These are phyloP conservation scores for Pestalotiopsis fici DNA, from an alignment of 2,329 filamentous ascomycete genomes.

Conservation along the genomic window DNA sequence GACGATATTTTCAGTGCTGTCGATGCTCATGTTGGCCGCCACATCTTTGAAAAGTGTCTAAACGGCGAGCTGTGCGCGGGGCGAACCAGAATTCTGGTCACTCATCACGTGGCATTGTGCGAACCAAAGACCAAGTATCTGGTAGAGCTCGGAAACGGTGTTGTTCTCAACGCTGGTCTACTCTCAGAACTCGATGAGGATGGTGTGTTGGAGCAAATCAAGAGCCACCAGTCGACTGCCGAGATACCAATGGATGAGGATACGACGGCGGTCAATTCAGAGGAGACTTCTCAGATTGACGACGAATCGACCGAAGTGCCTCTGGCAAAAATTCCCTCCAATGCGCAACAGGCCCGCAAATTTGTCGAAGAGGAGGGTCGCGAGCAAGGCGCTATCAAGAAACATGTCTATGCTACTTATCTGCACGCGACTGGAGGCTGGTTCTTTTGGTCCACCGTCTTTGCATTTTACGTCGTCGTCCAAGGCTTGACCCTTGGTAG, in stretches of 20 bases:
- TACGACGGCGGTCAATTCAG: slow-evolving; percentile 56
- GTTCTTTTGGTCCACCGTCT: slow-evolving; percentile 57
- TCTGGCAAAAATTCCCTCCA: slow-evolving; percentile 51
- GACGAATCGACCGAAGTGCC: slow-evolving; percentile 38
- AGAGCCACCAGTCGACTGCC: slow-evolving; percentile 48
- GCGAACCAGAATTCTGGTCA: slow-evolving; percentile 77
- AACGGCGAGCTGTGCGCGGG: slow-evolving; percentile 69
- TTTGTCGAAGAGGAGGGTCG: slow-evolving; percentile 77
- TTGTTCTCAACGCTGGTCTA: slow-evolving; percentile 63
- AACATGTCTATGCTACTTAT: slow-evolving; percentile 68
- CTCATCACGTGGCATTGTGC: slow-evolving; percentile 75
- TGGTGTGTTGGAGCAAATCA: slow-evolving; percentile 57
- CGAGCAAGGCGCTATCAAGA: slow-evolving; percentile 70
- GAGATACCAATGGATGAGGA: slow-evolving; percentile 51
- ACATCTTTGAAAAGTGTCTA: slow-evolving; percentile 76
- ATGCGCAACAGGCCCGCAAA: slow-evolving; percentile 56
- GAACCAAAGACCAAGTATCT: slow-evolving; percentile 72
- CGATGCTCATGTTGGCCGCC: slow-evolving; percentile 78
- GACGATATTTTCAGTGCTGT: slow-evolving; percentile 86
- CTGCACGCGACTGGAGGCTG: slow-evolving; percentile 66
- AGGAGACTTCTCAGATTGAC: slow-evolving; percentile 44
- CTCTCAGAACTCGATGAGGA: slow-evolving; percentile 64
- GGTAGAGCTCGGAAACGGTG: slow-evolving; percentile 71
- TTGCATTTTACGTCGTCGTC: slow-evolving; percentile 55
- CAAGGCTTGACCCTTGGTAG: slow-evolving; percentile 58